phyloP scores from a whole-genome alignment of 768 basidiomycete genomes.

The Leccinum olivaceopallidum region DNA sequence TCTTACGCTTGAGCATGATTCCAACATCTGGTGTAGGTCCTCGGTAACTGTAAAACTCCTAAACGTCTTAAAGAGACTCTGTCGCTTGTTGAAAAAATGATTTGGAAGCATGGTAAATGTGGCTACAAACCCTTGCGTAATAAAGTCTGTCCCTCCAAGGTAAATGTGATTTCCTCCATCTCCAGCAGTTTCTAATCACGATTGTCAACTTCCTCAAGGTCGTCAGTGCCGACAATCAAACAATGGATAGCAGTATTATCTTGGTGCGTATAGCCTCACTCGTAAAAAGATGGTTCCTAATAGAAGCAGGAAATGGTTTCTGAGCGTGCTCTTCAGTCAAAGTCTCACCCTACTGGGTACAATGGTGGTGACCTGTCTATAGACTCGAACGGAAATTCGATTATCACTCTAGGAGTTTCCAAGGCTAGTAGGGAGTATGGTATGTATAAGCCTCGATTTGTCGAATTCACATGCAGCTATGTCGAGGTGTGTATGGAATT shows the following conservation, averaged over 20 bases:
- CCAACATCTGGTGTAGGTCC: constrained; percentile 22
- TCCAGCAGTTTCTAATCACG: neutral
- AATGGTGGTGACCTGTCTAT: constrained; percentile 43
- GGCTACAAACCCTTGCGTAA: constrained; percentile 64
- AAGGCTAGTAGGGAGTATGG: constrained; percentile 44
- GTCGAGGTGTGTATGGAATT: constrained; percentile 48
- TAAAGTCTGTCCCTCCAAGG: constrained; percentile 78
- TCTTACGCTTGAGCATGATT: neutral
- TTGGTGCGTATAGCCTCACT: constrained; percentile 42
- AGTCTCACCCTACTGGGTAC: constrained; percentile 48
- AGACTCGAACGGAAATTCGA: constrained; percentile 51
- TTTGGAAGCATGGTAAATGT: constrained; percentile 69
- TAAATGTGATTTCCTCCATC: constrained; percentile 21
- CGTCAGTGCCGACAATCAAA: constrained; percentile 36
- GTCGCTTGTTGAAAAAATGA: constrained; percentile 55
- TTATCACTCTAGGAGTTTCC: constrained; percentile 47
- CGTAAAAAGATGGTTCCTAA: constrained; percentile 5
- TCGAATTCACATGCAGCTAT: constrained; percentile 70
- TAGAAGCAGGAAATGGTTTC: constrained; percentile 69
- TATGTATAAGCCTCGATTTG: constrained; percentile 67
- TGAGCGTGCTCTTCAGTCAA: constrained; percentile 56
- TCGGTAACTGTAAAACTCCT: constrained; percentile 67
- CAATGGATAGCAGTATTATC: constrained; percentile 62
- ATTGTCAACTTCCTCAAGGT: constrained; percentile 34
- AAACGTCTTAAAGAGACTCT: constrained; percentile 63